Evolutionary conservation across 805 yeast species (phyloP), one percentile per base, ranked within the genome.

Genomic region (Ogataea paraovalis): DNA sequence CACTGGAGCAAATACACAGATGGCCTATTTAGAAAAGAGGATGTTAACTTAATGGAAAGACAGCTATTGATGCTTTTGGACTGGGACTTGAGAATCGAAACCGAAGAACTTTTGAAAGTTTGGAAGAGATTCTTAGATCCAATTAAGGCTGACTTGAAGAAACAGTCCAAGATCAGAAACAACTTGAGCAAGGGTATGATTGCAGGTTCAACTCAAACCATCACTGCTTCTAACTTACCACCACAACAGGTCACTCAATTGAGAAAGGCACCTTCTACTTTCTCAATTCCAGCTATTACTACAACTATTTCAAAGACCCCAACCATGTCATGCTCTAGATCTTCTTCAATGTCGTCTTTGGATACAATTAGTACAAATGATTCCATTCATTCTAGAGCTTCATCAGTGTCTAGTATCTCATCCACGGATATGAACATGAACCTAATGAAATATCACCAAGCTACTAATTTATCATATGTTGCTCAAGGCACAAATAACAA

Each of bases 1-100:
- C 90, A 85, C 65, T 86, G 95, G 95, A 82, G 88, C 37, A 78
- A 75, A 56, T 83, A 83, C 66, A 83, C 92, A 5, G 90, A 85
- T 58, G 89, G 87, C 2, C 71, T 86, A 38, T 85, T 86, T 67
- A 69, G 73, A 41, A 66, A 75, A 46, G 80, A 80, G 52, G 95
- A 86, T 62, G 80, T 86, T 54, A 85, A 85, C 64, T 70, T 85
- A 51, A 86, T 86, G 90, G 95, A 86, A 67, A 78, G 88, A 61
- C 92, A 86, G 65, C 69, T 86, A 49, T 70, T 85, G 44, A 79
- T 74, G 59, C 70, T 85, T 43, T 68, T 86, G 61, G 76, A 84
- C 65, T 86, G 91, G 90, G 84, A 86, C 62, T 69, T 85, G 51
- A 66, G 70, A 48, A 74, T 79, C 37, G 60, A 66, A 43, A 72